Base-by-base conservation (phyloP, 1,139 yeast species). In the Yamadazyma songkhlaensis region DNA sequence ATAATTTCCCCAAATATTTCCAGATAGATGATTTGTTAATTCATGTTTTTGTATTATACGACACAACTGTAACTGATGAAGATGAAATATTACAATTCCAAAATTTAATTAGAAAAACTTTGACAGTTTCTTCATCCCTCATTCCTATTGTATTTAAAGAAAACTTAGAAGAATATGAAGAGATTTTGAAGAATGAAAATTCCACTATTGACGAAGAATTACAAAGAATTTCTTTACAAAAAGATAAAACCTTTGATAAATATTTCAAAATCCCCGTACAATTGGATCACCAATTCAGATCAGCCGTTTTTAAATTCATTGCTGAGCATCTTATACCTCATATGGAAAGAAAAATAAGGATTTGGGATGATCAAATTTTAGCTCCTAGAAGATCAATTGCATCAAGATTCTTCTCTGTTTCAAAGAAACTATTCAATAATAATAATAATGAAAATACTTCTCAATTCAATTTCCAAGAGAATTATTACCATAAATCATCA, bases 281-380 rank as follows among this genome's bases (percentile, higher is more conserved):
- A 27, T 34, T 81, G 42, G 73, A 65, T 56, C 35, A 57, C 2
- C 54, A 72, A 0, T 55, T 85, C 28, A 58, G 71, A 17, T 48
- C 55, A 7, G 67, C 70, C 37, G 51, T 83, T 8, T 62, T 72
- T 40, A 87, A 82, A 27, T 64, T 80, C 36, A 71, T 83, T 8
- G 72, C 72, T 35, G 77, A 75, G 48, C 67, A 68, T 42, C 62
- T 88, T 37, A 68, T 85, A 2, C 92, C 95, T 1, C 88, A 80
- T 54, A 84, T 88, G 95, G 90, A 85, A 52, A 60, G 71, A 36
- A 77, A 87, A 55, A 72, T 87, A 31, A 67, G 83, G 38, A 51
- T 74, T n/a, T 84, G 95, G 96, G 85, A 82, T 53, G 90, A 89
- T 50, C 83, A 79, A 48, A 58, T 75, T 33, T 78, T 83, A 20